Conservation (phyloP, 495 filamentous ascomycete genomes). For the Penicillium desertorum region DNA sequence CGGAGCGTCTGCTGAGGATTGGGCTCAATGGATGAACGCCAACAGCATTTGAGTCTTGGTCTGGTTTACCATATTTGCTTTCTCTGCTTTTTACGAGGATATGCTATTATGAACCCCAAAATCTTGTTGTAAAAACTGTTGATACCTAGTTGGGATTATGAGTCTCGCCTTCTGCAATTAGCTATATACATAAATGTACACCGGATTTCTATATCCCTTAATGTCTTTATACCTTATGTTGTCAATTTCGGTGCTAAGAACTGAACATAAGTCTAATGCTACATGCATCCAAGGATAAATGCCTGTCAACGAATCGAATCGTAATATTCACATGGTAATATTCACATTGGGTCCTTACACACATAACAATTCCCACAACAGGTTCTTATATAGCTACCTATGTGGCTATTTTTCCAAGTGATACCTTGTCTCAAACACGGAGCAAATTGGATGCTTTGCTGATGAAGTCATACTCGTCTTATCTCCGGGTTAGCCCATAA, state of each 20-base stretch:
- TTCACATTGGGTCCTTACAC: too few species aligned
- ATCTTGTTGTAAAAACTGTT: slow-evolving; percentile 18
- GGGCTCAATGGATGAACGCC: slow-evolving; percentile 46
- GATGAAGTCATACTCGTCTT: neutral
- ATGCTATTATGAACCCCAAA: slow-evolving; percentile 27
- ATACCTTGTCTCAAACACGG: too few species aligned
- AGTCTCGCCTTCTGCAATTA: neutral
- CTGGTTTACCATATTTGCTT: neutral
- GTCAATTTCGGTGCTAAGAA: too few species aligned
- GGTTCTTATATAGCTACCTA: too few species aligned
- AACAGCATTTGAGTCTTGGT: slow-evolving; percentile 10
- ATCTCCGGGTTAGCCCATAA: neutral
- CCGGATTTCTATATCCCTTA: too few species aligned
- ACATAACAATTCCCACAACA: too few species aligned
- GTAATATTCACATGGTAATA: too few species aligned
- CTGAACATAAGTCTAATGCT: too few species aligned
- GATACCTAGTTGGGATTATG: slow-evolving; percentile 23
- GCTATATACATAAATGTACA: slow-evolving; percentile 3
- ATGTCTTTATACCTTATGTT: too few species aligned
- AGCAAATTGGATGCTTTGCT: neutral
- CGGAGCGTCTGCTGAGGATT: slow-evolving; percentile 38
- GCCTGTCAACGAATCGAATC: too few species aligned
- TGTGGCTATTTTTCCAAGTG: too few species aligned
- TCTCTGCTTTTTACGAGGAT: slow-evolving; percentile 21
- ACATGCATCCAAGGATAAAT: too few species aligned